These are phyloP conservation scores for Exophiala mesophila DNA, from an alignment of 2,329 filamentous ascomycete genomes.

Conservation along the genomic window DNA sequence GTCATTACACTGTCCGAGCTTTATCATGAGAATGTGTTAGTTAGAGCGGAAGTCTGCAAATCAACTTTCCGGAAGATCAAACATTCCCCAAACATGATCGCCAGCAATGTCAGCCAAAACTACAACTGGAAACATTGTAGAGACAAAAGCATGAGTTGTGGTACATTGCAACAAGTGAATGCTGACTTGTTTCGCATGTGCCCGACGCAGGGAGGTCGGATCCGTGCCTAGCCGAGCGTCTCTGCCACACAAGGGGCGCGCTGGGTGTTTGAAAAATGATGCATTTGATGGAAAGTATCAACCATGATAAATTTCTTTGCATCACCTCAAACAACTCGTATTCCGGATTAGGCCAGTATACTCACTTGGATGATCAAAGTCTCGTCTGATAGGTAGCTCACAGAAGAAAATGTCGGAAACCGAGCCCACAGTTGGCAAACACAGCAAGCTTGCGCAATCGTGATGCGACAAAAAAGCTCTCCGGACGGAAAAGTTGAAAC, in stretches of 20 bases:
- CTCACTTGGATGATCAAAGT: too few species aligned
- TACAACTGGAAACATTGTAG: not conserved
- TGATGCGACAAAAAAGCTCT: too few species aligned
- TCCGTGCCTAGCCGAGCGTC: slow-evolving; percentile 10
- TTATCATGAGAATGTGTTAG: too few species aligned
- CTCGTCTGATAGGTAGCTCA: too few species aligned
- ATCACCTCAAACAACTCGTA: too few species aligned
- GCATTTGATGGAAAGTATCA: slow-evolving; percentile 4
- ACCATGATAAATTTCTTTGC: not conserved
- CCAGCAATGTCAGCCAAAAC: not conserved
- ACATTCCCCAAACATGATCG: slow-evolving; percentile 16
- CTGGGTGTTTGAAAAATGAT: slow-evolving; percentile 15
- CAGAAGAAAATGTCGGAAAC: too few species aligned
- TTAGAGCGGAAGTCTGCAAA: slow-evolving; percentile 13
- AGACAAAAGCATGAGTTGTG: slow-evolving; percentile 1
- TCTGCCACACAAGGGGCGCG: slow-evolving; percentile 2
- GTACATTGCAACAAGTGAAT: not conserved
- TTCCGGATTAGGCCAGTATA: too few species aligned
- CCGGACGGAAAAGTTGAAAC: too few species aligned
- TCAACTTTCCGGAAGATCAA: slow-evolving; percentile 14
- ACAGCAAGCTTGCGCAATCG: slow-evolving; percentile 5
- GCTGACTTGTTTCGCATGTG: slow-evolving; percentile 14
- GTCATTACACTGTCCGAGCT: too few species aligned
- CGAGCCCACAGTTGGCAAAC: too few species aligned
- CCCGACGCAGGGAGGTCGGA: slow-evolving; percentile 15